Base-by-base conservation (phyloP, 345 rosid species). In the Cardamine occulta region DNA sequence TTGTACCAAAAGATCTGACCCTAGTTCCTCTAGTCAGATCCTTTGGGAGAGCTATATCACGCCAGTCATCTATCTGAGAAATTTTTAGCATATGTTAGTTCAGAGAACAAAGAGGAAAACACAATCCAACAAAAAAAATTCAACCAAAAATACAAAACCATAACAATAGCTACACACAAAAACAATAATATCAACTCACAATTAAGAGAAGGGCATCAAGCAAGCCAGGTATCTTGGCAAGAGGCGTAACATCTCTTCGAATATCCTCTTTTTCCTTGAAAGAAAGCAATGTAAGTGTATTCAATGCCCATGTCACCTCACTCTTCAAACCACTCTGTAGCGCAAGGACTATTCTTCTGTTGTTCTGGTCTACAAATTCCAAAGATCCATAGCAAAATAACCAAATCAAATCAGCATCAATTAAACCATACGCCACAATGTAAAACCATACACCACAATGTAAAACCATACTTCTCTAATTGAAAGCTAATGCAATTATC, bases 251-350 rank as follows among this genome's bases (percentile, higher is more conserved):
- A 57, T 95, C 97, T 85, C 82, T 89, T 66, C 97, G 93, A 81
- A 89, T 68, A 72, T 92, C 99, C 3, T 95, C 97, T 65, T 84
- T 95, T 63, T 92, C 99, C 72, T 90, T 95, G 88, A 95, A 95
- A 15, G 98, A 95, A 3, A 95, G 93, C 84, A 95, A 52, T 1
- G 98, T 95, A 51, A 95, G 94, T 40, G 99, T 85, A 61, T 95
- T 90, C 77, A 95, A 73, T 4, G 99, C 98, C 99, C 98, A 95
- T 48, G 84, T 92, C 65, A 95, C 74, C 80, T 95, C 99, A 76
- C 98, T 92, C 89, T 92, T 95, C 44, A 95, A 80, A 23, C 99
- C 98, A 79, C 99, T 90, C 76, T 95, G 99, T 31, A 95, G 89
- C 4, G 99, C 99, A 68, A 95, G 85, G 39, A 95, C 99, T 70